phyloP scores from a whole-genome alignment of 495 filamentous ascomycete genomes.

The Margaritispora aquatica region DNA sequence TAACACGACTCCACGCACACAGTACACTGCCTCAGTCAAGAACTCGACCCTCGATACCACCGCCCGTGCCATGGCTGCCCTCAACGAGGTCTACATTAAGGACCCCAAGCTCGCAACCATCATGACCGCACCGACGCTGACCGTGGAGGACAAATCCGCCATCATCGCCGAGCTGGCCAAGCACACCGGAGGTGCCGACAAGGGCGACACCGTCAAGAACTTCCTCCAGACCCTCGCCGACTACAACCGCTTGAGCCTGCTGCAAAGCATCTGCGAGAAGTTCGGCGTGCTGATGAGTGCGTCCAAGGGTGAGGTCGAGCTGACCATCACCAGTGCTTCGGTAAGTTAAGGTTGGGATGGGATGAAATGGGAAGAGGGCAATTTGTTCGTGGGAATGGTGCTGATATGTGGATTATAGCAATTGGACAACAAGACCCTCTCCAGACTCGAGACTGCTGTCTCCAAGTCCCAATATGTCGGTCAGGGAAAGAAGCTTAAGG shows the following conservation, averaged over 20 bases:
- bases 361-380: slow-evolving; percentile 9
- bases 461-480: slow-evolving; percentile 83
- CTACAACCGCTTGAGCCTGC: slow-evolving; percentile 86
- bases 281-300: slow-evolving; percentile 84
- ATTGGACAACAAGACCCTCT: slow-evolving; percentile 79
- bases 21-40: slow-evolving; percentile 97
- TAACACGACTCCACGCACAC: slow-evolving; percentile 6
- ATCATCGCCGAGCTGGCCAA: slow-evolving; percentile 82
- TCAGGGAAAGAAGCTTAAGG: slow-evolving; percentile 94
- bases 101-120: slow-evolving; percentile 73
- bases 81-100: slow-evolving; percentile 66
- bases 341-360: slow-evolving; percentile 42
- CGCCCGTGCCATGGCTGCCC: slow-evolving; percentile 63
- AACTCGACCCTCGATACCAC: slow-evolving; percentile 73
- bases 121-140: slow-evolving; percentile 75
- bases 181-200: slow-evolving; percentile 59
- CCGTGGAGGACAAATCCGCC: slow-evolving; percentile 66
- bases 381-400: not conserved
- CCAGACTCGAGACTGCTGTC: slow-evolving; percentile 79
- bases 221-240: slow-evolving; percentile 83
- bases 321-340: slow-evolving; percentile 81
- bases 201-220: slow-evolving; percentile 84
- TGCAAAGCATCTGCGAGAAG: slow-evolving; percentile 80
- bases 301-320: slow-evolving; percentile 84
- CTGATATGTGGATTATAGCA: slow-evolving; percentile 44